phyloP scores from a whole-genome alignment of 495 filamentous ascomycete species.

The Penicillium verhagenii region DNA sequence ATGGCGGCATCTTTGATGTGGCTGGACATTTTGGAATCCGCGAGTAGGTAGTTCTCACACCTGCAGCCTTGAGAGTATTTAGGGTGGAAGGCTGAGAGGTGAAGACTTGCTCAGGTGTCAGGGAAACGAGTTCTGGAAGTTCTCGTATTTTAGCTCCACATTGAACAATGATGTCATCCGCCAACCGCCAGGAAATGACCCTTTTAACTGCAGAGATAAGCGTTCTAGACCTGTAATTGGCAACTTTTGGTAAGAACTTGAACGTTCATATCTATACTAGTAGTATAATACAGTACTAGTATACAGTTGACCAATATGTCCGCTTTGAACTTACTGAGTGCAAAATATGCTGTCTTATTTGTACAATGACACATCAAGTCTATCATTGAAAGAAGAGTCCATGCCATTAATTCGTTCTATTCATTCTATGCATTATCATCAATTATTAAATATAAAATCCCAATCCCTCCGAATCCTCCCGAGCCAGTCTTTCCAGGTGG shows the following conservation, averaged over 20 bases:
- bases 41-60: background rate
- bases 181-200: too few relatives aligned
- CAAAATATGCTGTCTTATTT: too few relatives aligned
- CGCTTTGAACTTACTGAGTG: too few relatives aligned
- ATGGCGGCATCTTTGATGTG: conserved; percentile 41
- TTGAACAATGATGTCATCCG: background rate
- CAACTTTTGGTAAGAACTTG: too few relatives aligned
- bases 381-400: background rate
- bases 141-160: background rate
- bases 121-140: background rate
- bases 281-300: too few relatives aligned
- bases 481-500: background rate
- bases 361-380: too few relatives aligned
- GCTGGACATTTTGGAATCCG: conserved; percentile 36
- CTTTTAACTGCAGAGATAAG: too few relatives aligned
- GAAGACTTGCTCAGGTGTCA: too few relatives aligned
- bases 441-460: background rate
- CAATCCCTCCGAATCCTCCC: background rate
- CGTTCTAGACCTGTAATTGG: too few relatives aligned
- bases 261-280: too few relatives aligned
- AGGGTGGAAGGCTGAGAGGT: background rate
- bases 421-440: background rate
- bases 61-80: background rate
- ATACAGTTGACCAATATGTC: too few relatives aligned
- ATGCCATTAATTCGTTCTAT: background rate